Conservation (phyloP, 2,329 filamentous ascomycete genomes). For the Rhinocladiella mackenziei region DNA sequence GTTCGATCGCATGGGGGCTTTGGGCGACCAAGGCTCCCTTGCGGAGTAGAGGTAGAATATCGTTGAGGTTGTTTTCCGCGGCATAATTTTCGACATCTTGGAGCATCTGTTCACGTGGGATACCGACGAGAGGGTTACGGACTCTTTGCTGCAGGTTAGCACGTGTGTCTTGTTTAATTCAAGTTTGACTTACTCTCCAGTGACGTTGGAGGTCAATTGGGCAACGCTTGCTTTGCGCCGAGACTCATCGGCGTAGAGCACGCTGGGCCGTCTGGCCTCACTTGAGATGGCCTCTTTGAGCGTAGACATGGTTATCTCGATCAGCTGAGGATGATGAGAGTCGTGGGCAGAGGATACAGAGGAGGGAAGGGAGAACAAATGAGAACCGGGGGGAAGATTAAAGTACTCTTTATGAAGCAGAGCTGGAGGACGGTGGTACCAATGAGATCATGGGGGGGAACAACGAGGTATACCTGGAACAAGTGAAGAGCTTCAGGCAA, state of each 20-base stretch:
- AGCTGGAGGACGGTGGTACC: too few species aligned
- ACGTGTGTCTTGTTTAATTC: not conserved
- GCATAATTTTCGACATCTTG: constrained; percentile 41
- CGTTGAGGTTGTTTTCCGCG: constrained; percentile 53
- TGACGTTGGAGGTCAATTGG: constrained; percentile 33
- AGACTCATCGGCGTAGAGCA: constrained; percentile 23
- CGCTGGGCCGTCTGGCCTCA: constrained; percentile 9
- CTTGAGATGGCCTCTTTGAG: constrained; percentile 14
- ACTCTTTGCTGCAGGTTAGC: constrained; percentile 19
- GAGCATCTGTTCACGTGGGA: constrained; percentile 33
- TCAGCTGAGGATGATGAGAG: too few species aligned
- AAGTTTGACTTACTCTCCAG: constrained; percentile 33
- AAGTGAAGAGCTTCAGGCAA: too few species aligned
- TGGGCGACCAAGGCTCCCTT: constrained; percentile 73
- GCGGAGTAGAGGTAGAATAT: constrained; percentile 56
- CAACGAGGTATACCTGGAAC: too few species aligned
- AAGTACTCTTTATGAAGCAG: too few species aligned
- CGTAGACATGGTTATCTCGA: constrained; percentile 18
- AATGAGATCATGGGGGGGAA: too few species aligned
- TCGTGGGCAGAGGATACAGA: too few species aligned
- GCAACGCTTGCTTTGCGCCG: constrained; percentile 29
- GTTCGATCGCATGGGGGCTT: constrained; percentile 60
- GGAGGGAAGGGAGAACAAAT: too few species aligned
- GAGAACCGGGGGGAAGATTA: too few species aligned
- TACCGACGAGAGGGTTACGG: constrained; percentile 33